Percentiles rank a stretch among this genome's conserved stretches.
phyloP scores from a whole-genome alignment of 768 basidiomycete genomes.

The Antrodiella citrinella region DNA sequence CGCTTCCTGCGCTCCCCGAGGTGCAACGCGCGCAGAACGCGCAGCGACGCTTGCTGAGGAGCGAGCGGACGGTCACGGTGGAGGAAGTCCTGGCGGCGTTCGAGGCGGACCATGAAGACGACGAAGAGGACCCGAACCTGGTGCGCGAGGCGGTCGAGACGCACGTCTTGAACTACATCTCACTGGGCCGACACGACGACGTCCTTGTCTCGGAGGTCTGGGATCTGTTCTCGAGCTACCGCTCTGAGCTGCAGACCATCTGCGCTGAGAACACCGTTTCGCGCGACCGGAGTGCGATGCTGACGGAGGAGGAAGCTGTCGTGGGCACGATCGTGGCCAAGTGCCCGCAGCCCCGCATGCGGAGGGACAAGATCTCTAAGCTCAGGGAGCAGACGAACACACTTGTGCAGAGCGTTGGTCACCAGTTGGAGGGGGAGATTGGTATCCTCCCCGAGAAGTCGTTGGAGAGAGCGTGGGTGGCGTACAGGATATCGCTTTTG shows the following conservation, averaged over 20 bases:
- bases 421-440: slow-evolving; percentile 44
- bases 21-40: slow-evolving; percentile 9
- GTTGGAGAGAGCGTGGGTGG: slow-evolving; percentile 44
- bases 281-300: slow-evolving; percentile 1
- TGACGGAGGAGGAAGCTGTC: slow-evolving; percentile 46
- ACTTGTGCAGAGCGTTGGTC: slow-evolving; percentile 42
- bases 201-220: slow-evolving; percentile 4
- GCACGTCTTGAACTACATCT: slow-evolving; percentile 1
- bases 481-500: slow-evolving; percentile 39
- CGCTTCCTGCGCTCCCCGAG: slow-evolving; percentile 32
- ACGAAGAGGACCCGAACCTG: slow-evolving; percentile 20
- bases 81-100: slow-evolving; percentile 1
- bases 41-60: slow-evolving; percentile 15
- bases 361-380: slow-evolving; percentile 45
- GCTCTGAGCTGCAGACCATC: slow-evolving; percentile 8
- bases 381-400: slow-evolving; percentile 47
- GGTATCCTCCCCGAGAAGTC: slow-evolving; percentile 29
- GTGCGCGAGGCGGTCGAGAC: slow-evolving; percentile 27
- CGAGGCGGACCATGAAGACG: not conserved
- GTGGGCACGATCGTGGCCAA: slow-evolving; percentile 62
- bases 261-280: slow-evolving; percentile 9
- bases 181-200: slow-evolving; percentile 4
- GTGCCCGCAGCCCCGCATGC: slow-evolving; percentile 45
- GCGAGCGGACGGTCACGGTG: not conserved
- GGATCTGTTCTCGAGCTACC: slow-evolving; percentile 8